A percentile compares a stretch with the other conserved stretches of the same genome.
phyloP scores from a whole-genome alignment of 1,284 basidiomycete species.

The Rhodofomes roseus region DNA sequence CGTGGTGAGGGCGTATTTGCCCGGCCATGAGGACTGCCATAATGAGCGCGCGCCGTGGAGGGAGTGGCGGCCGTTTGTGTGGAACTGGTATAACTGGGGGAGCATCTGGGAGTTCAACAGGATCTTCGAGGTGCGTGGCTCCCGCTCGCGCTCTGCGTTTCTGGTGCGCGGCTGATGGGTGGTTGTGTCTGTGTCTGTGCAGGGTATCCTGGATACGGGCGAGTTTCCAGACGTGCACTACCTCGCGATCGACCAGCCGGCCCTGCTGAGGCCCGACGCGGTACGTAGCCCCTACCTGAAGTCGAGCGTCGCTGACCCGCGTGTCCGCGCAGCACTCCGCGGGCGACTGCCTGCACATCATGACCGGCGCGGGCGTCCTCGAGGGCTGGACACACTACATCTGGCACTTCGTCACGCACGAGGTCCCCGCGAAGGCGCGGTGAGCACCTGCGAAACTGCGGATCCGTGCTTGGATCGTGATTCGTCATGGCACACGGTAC shows the following conservation, averaged over 20 bases:
- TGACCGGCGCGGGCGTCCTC: slow-evolving; percentile 59
- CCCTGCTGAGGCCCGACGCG: slow-evolving; percentile 56
- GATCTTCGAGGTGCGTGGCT: slow-evolving; percentile 45
- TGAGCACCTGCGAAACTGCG: not conserved
- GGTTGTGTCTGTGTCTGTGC: not conserved
- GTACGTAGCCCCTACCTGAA: slow-evolving; percentile 34
- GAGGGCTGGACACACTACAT: slow-evolving; percentile 73
- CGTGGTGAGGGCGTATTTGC: slow-evolving; percentile 56
- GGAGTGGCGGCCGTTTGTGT: slow-evolving; percentile 37
- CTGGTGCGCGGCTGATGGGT: not conserved
- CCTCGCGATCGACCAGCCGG: slow-evolving; percentile 56
- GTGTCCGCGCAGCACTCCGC: slow-evolving; percentile 42
- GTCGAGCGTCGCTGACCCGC: too few relatives aligned
- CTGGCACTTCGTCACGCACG: slow-evolving; percentile 54
- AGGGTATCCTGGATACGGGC: slow-evolving; percentile 37
- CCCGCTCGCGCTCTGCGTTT: not conserved
- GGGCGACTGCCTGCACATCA: slow-evolving; percentile 62
- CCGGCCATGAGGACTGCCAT: slow-evolving; percentile 64
- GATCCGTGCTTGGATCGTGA: too few relatives aligned
- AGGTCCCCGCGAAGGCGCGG: slow-evolving; percentile 24
- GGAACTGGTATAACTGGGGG: slow-evolving; percentile 61
- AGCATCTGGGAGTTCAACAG: slow-evolving; percentile 53
- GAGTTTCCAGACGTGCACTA: slow-evolving; percentile 53
- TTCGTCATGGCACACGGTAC: not conserved
- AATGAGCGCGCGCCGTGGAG: slow-evolving; percentile 38